These are phyloP conservation scores for Aureobasidium melanogenum DNA, from an alignment of 2,329 filamentous ascomycete genomes.

Conservation along the genomic window DNA sequence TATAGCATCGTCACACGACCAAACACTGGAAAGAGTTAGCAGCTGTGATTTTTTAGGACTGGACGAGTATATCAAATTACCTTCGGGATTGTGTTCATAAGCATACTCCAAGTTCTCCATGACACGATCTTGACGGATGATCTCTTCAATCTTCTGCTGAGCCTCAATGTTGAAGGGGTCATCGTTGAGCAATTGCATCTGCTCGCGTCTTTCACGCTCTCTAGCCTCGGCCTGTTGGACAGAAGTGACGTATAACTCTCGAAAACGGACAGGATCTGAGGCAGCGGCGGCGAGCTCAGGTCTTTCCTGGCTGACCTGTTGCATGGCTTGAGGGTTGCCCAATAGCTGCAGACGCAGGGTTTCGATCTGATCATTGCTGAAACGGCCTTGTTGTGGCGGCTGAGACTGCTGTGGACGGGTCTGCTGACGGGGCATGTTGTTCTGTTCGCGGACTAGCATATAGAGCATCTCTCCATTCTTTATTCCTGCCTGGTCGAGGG, in stretches of 20 bases:
- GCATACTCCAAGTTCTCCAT: constrained; percentile 94
- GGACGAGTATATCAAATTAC: constrained; percentile 37
- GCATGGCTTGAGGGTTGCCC: constrained; percentile 63
- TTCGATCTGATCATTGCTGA: constrained; percentile 53
- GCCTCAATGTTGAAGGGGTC: constrained; percentile 92
- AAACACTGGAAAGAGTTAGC: constrained; percentile 57
- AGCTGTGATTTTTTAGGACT: not conserved
- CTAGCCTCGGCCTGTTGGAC: constrained; percentile 62
- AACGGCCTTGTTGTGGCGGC: constrained; percentile 10
- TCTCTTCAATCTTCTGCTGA: constrained; percentile 88
- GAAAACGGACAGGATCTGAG: constrained; percentile 68
- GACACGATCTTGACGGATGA: constrained; percentile 89
- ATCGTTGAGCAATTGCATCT: constrained; percentile 78
- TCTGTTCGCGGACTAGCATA: constrained; percentile 55
- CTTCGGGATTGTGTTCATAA: constrained; percentile 95
- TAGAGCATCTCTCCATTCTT: constrained; percentile 87
- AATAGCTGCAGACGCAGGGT: constrained; percentile 74
- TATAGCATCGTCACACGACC: constrained; percentile 94
- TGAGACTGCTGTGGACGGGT: constrained; percentile 23
- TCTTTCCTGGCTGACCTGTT: constrained; percentile 60
- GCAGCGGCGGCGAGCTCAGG: constrained; percentile 70
- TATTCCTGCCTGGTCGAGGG: constrained; percentile 71
- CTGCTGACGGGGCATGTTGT: constrained; percentile 39
- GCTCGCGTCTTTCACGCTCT: constrained; percentile 67
- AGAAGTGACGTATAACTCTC: constrained; percentile 59